phyloP scores from a whole-genome alignment of 176 grass and related monocot genomes.

The Carex parvula region DNA sequence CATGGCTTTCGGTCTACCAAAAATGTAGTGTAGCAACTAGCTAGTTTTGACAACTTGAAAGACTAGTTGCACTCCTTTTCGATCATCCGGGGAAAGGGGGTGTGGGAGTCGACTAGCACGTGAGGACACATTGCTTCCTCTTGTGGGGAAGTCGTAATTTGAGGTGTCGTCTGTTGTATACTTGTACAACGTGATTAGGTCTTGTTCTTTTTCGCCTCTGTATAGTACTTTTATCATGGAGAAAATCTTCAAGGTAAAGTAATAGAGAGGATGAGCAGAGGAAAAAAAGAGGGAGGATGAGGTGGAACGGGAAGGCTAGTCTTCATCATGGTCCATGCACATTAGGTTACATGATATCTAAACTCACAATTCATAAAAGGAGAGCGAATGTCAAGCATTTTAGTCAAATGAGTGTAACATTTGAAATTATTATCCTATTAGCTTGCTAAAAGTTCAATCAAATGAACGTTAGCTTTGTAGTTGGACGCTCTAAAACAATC shows the following conservation, averaged over 20 bases:
- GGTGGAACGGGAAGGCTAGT: not conserved
- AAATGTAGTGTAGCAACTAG: not conserved
- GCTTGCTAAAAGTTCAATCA: not conserved
- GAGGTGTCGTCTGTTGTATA: not conserved
- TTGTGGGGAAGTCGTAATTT: slow-evolving; percentile 15
- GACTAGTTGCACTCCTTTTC: not conserved
- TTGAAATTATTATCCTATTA: not conserved
- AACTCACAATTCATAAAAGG: not conserved
- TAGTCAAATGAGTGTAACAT: not conserved
- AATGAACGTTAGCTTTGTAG: not conserved
- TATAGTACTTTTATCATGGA: not conserved
- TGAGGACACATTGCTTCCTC: slow-evolving; percentile 18
- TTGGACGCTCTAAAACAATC: not conserved
- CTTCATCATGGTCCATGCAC: not conserved
- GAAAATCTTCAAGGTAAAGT: not conserved
- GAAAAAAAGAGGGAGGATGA: not conserved
- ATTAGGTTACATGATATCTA: not conserved
- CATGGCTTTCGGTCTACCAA: not conserved
- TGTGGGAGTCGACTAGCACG: slow-evolving; percentile 11
- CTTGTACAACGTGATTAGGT: not conserved
- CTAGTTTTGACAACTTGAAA: not conserved
- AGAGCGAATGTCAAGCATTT: not conserved
- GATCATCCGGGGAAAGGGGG: not conserved
- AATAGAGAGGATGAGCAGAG: too few species aligned
- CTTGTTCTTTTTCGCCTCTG: not conserved